Evolutionary conservation across 1,284 basidiomycete species (phyloP).

Genomic region (Sporisorium scitamineum): DNA sequence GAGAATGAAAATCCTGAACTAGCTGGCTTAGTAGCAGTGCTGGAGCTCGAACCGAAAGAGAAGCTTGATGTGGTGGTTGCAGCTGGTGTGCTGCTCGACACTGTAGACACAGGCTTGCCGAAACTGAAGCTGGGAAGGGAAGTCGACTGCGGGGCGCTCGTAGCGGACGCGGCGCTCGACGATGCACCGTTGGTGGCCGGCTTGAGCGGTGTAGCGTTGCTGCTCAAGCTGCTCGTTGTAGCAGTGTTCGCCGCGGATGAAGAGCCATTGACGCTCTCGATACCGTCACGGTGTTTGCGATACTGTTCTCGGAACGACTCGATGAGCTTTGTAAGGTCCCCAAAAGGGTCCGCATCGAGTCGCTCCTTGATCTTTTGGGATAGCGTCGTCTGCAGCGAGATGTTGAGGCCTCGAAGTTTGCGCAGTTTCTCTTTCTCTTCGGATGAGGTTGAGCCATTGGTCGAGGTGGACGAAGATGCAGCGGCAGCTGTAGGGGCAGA

Average conservation of each 20-base stretch:
- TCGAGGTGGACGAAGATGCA: conserved; percentile 1
- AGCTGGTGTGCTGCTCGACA: not conserved
- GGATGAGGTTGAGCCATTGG: conserved; percentile 10
- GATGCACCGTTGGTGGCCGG: conserved; percentile 23
- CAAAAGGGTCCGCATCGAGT: conserved; percentile 41
- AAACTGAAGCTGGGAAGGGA: conserved; percentile 35
- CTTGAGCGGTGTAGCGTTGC: conserved; percentile 16
- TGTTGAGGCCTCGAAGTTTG: conserved; percentile 39
- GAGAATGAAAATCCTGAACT: conserved; percentile 36
- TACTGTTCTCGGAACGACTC: conserved; percentile 39
- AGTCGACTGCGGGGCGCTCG: not conserved
- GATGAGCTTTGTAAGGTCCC: conserved; percentile 31
- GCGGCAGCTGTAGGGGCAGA: conserved; percentile 3
- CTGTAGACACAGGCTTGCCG: conserved; percentile 21
- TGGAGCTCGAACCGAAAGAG: conserved; percentile 29
- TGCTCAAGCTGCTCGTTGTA: conserved; percentile 8
- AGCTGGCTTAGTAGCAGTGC: conserved; percentile 18
- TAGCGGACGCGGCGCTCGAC: conserved; percentile 3
- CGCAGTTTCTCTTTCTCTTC: conserved; percentile 26
- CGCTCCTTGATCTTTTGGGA: conserved; percentile 37
- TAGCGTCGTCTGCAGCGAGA: conserved; percentile 32
- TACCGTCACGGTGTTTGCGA: conserved; percentile 25
- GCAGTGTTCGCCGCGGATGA: not conserved
- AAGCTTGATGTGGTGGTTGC: conserved; percentile 25
- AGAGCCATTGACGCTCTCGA: conserved; percentile 11